These are phyloP conservation scores for Leccinum variicolor DNA, from an alignment of 768 basidiomycete genomes.

Conservation along the genomic window DNA sequence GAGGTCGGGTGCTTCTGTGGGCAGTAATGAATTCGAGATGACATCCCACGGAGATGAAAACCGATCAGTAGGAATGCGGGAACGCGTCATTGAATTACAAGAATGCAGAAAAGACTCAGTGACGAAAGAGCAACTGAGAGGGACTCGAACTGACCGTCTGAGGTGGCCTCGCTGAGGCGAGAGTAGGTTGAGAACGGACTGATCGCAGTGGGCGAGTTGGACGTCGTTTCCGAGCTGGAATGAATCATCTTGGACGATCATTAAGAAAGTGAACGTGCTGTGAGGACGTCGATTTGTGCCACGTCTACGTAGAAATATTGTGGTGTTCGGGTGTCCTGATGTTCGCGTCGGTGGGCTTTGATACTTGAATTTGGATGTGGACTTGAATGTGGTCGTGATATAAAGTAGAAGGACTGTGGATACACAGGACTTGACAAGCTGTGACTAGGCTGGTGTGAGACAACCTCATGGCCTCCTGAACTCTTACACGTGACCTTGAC, in stretches of 20 bases:
- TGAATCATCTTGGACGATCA: conserved; percentile 27
- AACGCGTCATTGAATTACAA: not conserved
- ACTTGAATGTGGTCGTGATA: not conserved
- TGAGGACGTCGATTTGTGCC: not conserved
- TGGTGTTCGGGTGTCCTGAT: not conserved
- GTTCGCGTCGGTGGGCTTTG: not conserved
- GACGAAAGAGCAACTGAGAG: not conserved
- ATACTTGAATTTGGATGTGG: not conserved
- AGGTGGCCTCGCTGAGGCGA: conserved; percentile 47
- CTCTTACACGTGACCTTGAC: conserved; percentile 12
- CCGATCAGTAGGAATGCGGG: conserved; percentile 1
- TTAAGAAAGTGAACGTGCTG: conserved; percentile 11
- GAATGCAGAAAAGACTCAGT: conserved; percentile 2
- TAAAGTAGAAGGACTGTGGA: not conserved
- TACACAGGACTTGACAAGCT: conserved; percentile 2
- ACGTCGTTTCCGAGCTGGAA: conserved; percentile 36
- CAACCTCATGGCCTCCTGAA: conserved; percentile 1
- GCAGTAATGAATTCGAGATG: not conserved
- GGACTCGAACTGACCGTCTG: conserved; percentile 38
- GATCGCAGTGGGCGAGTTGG: conserved; percentile 32
- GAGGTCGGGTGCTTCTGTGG: conserved; percentile 62
- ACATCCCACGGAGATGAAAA: conserved; percentile 11
- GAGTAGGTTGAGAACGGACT: conserved; percentile 40
- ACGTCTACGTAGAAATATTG: not conserved
- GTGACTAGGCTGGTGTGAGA: conserved; percentile 1